Conservation (phyloP, 2,329 filamentous ascomycete species). For the Penicillium sp. region DNA sequence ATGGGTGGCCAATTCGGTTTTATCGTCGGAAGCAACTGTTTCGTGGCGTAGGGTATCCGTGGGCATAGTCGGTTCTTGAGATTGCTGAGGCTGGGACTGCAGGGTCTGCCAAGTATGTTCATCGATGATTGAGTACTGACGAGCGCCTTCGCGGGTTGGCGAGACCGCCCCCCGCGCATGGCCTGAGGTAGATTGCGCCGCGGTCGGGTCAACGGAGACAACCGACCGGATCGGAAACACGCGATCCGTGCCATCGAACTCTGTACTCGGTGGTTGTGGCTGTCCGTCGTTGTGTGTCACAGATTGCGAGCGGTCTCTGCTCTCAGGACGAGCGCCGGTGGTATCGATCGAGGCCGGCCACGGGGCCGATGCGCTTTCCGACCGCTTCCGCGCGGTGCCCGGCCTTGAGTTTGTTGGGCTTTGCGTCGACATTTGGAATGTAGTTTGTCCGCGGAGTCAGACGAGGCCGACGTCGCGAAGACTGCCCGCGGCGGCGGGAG, state of each 20-base stretch:
- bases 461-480: neutral
- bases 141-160: constrained; percentile 33
- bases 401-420: constrained; percentile 11
- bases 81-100: constrained; percentile 21
- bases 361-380: constrained; percentile 13
- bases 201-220: constrained; percentile 68
- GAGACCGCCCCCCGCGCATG: constrained; percentile 24
- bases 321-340: constrained; percentile 6
- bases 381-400: constrained; percentile 18
- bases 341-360: neutral
- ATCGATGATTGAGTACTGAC: constrained; percentile 40
- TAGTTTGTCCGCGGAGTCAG: neutral
- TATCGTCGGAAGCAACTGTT: constrained; percentile 20
- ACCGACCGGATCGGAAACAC: constrained; percentile 86
- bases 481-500: neutral
- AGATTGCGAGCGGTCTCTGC: constrained; percentile 30
- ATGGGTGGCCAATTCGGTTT: constrained; percentile 28
- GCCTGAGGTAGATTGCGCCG: constrained; percentile 43
- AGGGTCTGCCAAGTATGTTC: constrained; percentile 34
- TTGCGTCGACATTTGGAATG: constrained; percentile 16
- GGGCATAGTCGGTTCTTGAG: constrained; percentile 18
- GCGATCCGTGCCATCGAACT: constrained; percentile 57
- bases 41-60: constrained; percentile 24
- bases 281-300: constrained; percentile 16
- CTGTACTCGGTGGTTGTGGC: constrained; percentile 13